These are phyloP conservation scores for Eurotiales sp. DNA, from an alignment of 2,329 filamentous ascomycete genomes.

Conservation along the genomic window DNA sequence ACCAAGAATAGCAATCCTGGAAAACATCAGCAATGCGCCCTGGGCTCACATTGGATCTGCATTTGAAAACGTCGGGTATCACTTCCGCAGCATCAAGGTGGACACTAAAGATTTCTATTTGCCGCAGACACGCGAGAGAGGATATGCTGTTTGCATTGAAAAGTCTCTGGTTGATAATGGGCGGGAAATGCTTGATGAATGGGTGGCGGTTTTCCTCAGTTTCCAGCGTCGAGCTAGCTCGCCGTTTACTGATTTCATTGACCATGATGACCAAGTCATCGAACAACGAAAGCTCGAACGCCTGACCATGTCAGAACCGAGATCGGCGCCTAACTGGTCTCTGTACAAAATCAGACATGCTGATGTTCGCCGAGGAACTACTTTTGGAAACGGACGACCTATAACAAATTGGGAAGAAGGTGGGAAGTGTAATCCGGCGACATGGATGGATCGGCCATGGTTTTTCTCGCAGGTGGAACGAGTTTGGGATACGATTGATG, in stretches of 20 bases:
- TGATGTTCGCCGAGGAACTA: constrained; percentile 47
- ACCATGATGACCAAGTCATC: constrained; percentile 53
- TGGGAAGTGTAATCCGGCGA: constrained; percentile 51
- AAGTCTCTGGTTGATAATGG: constrained; percentile 21
- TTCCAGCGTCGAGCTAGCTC: constrained; percentile 59
- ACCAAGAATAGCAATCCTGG: constrained; percentile 64
- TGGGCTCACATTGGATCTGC: constrained; percentile 53
- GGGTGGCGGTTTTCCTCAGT: constrained; percentile 43
- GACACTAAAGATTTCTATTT: constrained; percentile 71
- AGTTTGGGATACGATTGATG: constrained; percentile 65
- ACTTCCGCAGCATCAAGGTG: constrained; percentile 46
- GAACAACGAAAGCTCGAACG: constrained; percentile 48
- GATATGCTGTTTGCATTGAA: constrained; percentile 59
- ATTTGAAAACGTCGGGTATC: constrained; percentile 55
- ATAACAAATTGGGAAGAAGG: constrained; percentile 59
- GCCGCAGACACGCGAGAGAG: constrained; percentile 64
- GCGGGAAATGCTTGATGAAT: constrained; percentile 24
- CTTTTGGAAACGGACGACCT: constrained; percentile 54
- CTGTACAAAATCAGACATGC: constrained; percentile 59
- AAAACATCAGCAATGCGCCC: constrained; percentile 63
- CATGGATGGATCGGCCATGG: constrained; percentile 54
- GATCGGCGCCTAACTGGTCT: constrained; percentile 29
- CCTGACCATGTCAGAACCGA: constrained; percentile 22
- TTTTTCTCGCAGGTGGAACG: constrained; percentile 53
- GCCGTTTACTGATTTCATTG: constrained; percentile 59